A percentile compares a stretch with the other conserved stretches of the same genome.
These are phyloP conservation scores for Talaromyces ruber DNA, from an alignment of 495 filamentous ascomycete species.

Conservation along the genomic window DNA sequence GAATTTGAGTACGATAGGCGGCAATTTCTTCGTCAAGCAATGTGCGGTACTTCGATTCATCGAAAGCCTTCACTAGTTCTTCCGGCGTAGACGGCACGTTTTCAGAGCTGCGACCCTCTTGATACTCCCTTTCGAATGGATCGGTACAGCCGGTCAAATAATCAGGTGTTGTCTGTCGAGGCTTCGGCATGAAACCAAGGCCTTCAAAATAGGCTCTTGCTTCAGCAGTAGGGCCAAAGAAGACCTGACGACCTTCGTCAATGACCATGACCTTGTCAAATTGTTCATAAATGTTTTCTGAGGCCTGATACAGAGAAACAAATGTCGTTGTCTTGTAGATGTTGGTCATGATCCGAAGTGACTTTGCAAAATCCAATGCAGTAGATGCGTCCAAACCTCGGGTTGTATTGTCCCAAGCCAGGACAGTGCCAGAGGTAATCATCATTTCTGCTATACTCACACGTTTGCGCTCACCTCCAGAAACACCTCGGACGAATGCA, in stretches of 20 bases:
- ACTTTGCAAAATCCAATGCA: slow-evolving; percentile 64
- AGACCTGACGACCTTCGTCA: slow-evolving; percentile 69
- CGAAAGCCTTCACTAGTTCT: slow-evolving; percentile 58
- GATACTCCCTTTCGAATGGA: slow-evolving; percentile 71
- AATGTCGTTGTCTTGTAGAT: slow-evolving; percentile 73
- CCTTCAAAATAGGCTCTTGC: slow-evolving; percentile 73
- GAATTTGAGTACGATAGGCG: slow-evolving; percentile 50
- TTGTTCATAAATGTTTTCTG: slow-evolving; percentile 72
- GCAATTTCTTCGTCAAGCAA: slow-evolving; percentile 58
- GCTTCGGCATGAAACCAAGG: slow-evolving; percentile 69
- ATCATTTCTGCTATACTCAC: slow-evolving; percentile 49
- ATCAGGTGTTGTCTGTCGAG: slow-evolving; percentile 79
- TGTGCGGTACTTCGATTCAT: slow-evolving; percentile 48
- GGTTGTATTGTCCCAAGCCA: slow-evolving; percentile 79
- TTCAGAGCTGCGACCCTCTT: slow-evolving; percentile 44
- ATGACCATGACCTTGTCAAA: slow-evolving; percentile 89
- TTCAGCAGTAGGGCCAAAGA: slow-evolving; percentile 63
- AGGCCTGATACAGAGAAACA: slow-evolving; percentile 76
- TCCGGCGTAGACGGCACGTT: slow-evolving; percentile 58
- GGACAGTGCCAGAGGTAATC: slow-evolving; percentile 61
- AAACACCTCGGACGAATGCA: slow-evolving; percentile 73
- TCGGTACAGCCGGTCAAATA: slow-evolving; percentile 82
- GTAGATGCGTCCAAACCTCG: slow-evolving; percentile 79
- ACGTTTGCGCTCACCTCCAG: slow-evolving; percentile 74
- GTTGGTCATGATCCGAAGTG: slow-evolving; percentile 67